These are phyloP conservation scores for Sugiyamaella marilandica DNA, from an alignment of 805 yeast genomes.

Conservation along the genomic window DNA sequence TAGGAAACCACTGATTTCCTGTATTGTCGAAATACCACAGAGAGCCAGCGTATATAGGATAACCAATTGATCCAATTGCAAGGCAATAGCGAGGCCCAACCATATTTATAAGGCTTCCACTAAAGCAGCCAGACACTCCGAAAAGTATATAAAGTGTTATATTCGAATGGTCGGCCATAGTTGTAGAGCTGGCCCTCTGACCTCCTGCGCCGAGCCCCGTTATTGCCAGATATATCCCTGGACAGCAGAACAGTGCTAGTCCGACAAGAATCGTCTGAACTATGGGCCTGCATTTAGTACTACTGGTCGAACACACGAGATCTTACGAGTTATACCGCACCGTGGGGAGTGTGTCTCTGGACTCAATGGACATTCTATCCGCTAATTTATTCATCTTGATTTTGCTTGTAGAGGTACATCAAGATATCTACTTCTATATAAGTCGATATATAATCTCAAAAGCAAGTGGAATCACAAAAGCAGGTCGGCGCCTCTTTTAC, in stretches of 20 bases:
- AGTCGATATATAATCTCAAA: no score
- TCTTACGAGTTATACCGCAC: background rate
- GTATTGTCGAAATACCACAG: conserved; percentile 42
- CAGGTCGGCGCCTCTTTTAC: background rate
- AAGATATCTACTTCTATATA: no score
- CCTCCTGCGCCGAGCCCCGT: conserved; percentile 11
- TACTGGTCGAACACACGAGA: no score
- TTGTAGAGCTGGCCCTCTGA: conserved; percentile 6
- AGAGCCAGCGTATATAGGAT: conserved; percentile 43
- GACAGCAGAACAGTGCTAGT: conserved; percentile 2
- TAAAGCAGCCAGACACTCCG: conserved; percentile 42
- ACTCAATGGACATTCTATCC: no score
- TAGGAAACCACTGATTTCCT: conserved; percentile 42
- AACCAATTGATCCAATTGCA: conserved; percentile 44
- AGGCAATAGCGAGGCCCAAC: conserved; percentile 38
- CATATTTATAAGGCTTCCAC: conserved; percentile 49
- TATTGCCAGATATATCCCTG: conserved; percentile 5
- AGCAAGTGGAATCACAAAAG: no score
- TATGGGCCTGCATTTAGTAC: background rate
- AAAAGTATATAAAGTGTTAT: background rate
- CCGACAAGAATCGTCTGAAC: conserved; percentile 1
- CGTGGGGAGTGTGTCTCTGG: background rate
- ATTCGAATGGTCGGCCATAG: conserved; percentile 6
- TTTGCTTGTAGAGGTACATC: no score
- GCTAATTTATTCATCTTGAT: no score